Percentiles rank a stretch among this genome's conserved stretches.
Evolutionary conservation across 2,329 filamentous ascomycete genomes (phyloP).

Genomic region (Verticillium isaacii): DNA sequence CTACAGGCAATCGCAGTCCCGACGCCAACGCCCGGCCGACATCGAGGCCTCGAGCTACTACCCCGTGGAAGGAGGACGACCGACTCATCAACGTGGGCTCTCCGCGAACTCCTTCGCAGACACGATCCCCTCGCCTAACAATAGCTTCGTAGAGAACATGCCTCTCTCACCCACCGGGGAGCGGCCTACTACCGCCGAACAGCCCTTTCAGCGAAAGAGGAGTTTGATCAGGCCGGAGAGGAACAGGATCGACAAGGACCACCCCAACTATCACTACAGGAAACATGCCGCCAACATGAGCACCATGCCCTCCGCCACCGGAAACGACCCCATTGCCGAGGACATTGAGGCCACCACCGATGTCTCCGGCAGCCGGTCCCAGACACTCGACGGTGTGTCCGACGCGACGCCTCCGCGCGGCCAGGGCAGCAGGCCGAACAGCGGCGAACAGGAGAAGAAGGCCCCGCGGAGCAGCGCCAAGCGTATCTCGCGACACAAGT

Average conservation of each 20-base stretch:
- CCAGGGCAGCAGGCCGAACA: slow-evolving; percentile 22
- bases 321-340: slow-evolving; percentile 83
- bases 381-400: slow-evolving; percentile 38
- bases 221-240: slow-evolving; percentile 88
- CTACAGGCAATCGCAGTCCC: slow-evolving; percentile 65
- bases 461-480: slow-evolving; percentile 22
- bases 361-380: slow-evolving; percentile 35
- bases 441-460: slow-evolving; percentile 32
- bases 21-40: slow-evolving; percentile 62
- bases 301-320: slow-evolving; percentile 84
- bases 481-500: slow-evolving; percentile 38
- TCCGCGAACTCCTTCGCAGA: slow-evolving; percentile 57
- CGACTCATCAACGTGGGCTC: slow-evolving; percentile 43
- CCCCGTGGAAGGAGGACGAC: slow-evolving; percentile 18
- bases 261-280: slow-evolving; percentile 94
- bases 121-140: slow-evolving; percentile 50
- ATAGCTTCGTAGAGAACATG: slow-evolving; percentile 42
- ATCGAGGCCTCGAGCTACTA: slow-evolving; percentile 60
- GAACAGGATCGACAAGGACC: slow-evolving; percentile 75
- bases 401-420: slow-evolving; percentile 30
- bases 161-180: slow-evolving; percentile 48
- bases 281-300: slow-evolving; percentile 93
- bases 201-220: slow-evolving; percentile 63
- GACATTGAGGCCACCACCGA: slow-evolving; percentile 64
- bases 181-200: slow-evolving; percentile 15